Conservation (phyloP, 495 filamentous ascomycete genomes). For the Trichoderma virens region DNA sequence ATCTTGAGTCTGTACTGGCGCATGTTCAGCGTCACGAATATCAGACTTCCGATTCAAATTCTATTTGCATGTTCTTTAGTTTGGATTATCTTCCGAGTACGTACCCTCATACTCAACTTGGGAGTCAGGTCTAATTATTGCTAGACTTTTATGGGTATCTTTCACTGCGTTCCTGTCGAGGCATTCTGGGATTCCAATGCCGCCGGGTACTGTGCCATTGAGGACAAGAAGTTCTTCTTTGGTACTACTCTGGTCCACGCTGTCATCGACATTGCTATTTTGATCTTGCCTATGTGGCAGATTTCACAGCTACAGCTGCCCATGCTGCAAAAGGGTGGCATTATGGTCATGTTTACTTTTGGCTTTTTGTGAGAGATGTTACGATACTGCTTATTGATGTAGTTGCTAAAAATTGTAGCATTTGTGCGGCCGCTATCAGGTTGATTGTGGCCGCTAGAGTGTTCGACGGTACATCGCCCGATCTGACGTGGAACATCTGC, state of each 20-base stretch:
- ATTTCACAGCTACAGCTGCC: slow-evolving; percentile 28
- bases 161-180: slow-evolving; percentile 10
- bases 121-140: not conserved
- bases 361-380: slow-evolving; percentile 24
- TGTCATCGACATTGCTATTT: slow-evolving; percentile 30
- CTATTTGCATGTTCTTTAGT: slow-evolving; percentile 6
- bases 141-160: slow-evolving; percentile 8
- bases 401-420: slow-evolving; percentile 8
- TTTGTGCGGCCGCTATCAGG: slow-evolving; percentile 10
- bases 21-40: slow-evolving; percentile 8
- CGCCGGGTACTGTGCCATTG: slow-evolving; percentile 8
- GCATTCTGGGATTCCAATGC: slow-evolving; percentile 10
- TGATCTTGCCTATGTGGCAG: slow-evolving; percentile 30
- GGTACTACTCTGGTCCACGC: slow-evolving; percentile 35
- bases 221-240: slow-evolving; percentile 21
- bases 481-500: slow-evolving; percentile 11
- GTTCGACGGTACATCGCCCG: slow-evolving; percentile 5
- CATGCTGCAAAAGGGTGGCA: slow-evolving; percentile 17
- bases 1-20: slow-evolving; percentile 10
- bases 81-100: slow-evolving; percentile 10
- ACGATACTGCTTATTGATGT: not conserved
- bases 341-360: slow-evolving; percentile 21
- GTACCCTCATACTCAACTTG: not conserved
- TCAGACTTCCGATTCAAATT: slow-evolving; percentile 10
- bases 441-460: slow-evolving; percentile 7